Percentiles rank a stretch among this genome's conserved stretches.
phyloP scores from a whole-genome alignment of 1,139 yeast species.

The Geotrichum candidum region DNA sequence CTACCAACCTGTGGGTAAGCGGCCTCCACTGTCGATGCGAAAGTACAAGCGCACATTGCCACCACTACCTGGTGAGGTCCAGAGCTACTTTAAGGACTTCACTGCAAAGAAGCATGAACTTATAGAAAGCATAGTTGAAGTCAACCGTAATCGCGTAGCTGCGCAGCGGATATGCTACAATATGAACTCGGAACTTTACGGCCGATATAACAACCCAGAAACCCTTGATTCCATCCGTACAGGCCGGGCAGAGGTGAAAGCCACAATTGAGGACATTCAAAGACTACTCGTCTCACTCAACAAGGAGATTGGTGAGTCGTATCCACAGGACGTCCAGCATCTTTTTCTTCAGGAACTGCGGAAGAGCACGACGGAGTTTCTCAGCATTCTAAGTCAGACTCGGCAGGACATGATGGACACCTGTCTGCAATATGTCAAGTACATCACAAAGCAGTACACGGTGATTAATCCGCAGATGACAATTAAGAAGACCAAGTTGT shows the following conservation, averaged over 20 bases:
- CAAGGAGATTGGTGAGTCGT: background rate
- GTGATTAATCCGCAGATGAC: constrained; percentile 8
- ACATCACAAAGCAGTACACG: constrained; percentile 6
- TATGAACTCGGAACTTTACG: constrained; percentile 1
- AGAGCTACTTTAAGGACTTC: background rate
- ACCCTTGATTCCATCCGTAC: background rate
- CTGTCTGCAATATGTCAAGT: constrained; percentile 7
- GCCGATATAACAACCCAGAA: constrained; percentile 4
- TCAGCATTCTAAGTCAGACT: constrained; percentile 2
- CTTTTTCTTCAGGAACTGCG: background rate
- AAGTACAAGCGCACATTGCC: background rate
- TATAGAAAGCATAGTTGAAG: constrained; percentile 1
- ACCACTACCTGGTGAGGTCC: constrained; percentile 3
- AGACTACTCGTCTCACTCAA: constrained; percentile 1
- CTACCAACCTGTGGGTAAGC: background rate
- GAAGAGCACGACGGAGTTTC: background rate
- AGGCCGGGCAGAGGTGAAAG: background rate
- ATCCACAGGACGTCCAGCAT: background rate
- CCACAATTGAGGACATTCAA: background rate
- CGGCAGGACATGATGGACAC: constrained; percentile 8
- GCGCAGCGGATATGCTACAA: constrained; percentile 8
- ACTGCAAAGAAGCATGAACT: background rate
- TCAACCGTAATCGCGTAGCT: background rate
- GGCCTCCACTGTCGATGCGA: background rate
- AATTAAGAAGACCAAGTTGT: background rate